Evolutionary conservation across 164 flowering plant genomes (phyloP).

Genomic region (Annona squamosa): DNA sequence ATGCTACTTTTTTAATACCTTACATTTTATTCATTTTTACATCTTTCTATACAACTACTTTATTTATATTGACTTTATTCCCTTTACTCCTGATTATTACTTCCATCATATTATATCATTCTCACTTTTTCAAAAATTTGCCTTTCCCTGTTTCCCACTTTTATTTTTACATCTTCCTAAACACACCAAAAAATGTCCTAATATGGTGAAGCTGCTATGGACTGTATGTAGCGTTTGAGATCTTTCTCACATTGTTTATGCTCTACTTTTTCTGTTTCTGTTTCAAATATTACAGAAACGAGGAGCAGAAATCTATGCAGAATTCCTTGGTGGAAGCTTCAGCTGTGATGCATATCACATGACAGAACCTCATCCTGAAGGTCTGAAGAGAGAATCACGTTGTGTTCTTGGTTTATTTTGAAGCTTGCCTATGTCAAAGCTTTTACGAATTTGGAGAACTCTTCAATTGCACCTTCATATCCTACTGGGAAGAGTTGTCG

Average conservation of each 20-base stretch:
- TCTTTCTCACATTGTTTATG: neutral
- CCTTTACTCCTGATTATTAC: no score
- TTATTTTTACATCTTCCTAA: no score
- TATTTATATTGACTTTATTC: no score
- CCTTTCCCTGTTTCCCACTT: no score
- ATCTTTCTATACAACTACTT: no score
- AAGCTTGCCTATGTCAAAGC: neutral
- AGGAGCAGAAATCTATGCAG: constrained; percentile 93
- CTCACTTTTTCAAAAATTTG: no score
- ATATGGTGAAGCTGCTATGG: no score
- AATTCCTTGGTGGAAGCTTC: constrained; percentile 94
- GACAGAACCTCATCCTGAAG: constrained; percentile 96
- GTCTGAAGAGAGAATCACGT: constrained; percentile 26
- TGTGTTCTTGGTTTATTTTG: neutral
- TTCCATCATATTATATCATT: no score
- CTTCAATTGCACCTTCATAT: neutral
- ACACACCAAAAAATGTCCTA: no score
- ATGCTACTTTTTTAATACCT: no score
- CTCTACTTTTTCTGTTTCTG: neutral
- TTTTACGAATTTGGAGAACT: neutral
- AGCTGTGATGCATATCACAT: constrained; percentile 97
- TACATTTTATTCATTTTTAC: no score
- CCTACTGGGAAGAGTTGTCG: neutral
- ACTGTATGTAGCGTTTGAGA: no score
- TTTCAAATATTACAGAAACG: constrained; percentile 45